Base-by-base conservation (phyloP, 345 rosid genomes). In the Acer negundo region DNA sequence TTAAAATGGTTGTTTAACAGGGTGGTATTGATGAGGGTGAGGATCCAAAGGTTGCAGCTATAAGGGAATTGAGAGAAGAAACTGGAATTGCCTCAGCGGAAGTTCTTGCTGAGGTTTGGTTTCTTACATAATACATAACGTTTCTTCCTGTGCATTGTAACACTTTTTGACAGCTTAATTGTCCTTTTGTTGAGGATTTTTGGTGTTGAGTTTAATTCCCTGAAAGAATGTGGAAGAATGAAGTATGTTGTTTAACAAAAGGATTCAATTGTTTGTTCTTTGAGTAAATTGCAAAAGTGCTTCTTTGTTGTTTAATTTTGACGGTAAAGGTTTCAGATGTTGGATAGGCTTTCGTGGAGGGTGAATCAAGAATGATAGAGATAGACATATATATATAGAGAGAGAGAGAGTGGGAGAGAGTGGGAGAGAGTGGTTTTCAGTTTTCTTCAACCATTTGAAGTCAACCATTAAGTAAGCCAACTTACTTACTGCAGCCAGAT, bases 11-110 rank as follows among this genome's bases (percentile, higher is more conserved):
- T 70, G 62, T 77, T 79, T 31, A 55, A 69, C 77, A 94, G 97
- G 98, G 98, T 74, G 98, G 99, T 72, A 90, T 96, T 73, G 98
- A 96, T 62, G 95, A 88, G 66, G 82, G 72, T 68, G 99, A 96
- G 88, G 98, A 96, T 87, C 98, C 97, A 40, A 92, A 86, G 83
- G 78, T 16, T 83, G 99, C 99, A 4, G 99, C 90, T 46, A 68
- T 87, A 67, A 87, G 99, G 82, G 98, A 92, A 86, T 85, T 96
- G 73, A 92, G 86, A 86, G 99, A 96, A 84, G 98, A 96, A 79
- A 94, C 98, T 0, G 98, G 97, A 22, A 86, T 96, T 68, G 82
- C 82, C 77, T 92, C 99, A 0, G 99, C 97, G 19, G 91, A 92
- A 80, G 79, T 91, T 53, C 35, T 94, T 20, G 86, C 98, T 2